Base-by-base conservation (phyloP, 2,329 filamentous ascomycete genomes). In the Talaromyces sp. region DNA sequence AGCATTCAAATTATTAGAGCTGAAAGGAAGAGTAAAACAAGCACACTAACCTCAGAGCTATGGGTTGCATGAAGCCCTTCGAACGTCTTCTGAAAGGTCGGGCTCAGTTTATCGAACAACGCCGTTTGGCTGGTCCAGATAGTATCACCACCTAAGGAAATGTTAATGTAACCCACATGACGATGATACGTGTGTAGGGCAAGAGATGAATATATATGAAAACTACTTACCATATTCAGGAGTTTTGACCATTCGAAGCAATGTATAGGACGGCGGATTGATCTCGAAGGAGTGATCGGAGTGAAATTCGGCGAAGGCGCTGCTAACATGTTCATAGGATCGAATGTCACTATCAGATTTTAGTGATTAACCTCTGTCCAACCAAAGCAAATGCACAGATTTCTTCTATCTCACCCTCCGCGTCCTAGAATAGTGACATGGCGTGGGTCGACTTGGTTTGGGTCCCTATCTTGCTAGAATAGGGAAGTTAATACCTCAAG, bases 381-480 rank as follows among this genome's bases (percentile, higher is more conserved):
- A 15, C 35, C 11, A 36, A 15, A 13, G 7, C 4, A 2, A 13
- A 11, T 9, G 11, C n/a, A 36, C 35, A 36, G 35, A 3, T 4
- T 36, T 10, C 35, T 10, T 33, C 3, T 17, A 11, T 10, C 39
- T 56, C 10, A 56, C 53, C 53, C 53, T 56, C 53, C 53, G 3
- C 53, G 53, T 5, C 53, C 53, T 46, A 56, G 13, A 48, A 56
- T 56, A 19, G 53, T 56, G 6, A 48, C 41, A 48, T 56, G 53
- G 6, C 53, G 53, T 39, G 53, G 53, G 10, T 56, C 53, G 9
- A 56, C 53, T 21, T 56, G 53, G n/a, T 56, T 56, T 31, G 53
- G 53, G 33, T 56, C 53, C 11, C 41, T 31, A 13, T 56, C 53
- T 48, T 56, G 53, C 53, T 56, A 28, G 6, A 25, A 31, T 2